Conservation (phyloP, 331 rosid species). For the Acacia concinna region DNA sequence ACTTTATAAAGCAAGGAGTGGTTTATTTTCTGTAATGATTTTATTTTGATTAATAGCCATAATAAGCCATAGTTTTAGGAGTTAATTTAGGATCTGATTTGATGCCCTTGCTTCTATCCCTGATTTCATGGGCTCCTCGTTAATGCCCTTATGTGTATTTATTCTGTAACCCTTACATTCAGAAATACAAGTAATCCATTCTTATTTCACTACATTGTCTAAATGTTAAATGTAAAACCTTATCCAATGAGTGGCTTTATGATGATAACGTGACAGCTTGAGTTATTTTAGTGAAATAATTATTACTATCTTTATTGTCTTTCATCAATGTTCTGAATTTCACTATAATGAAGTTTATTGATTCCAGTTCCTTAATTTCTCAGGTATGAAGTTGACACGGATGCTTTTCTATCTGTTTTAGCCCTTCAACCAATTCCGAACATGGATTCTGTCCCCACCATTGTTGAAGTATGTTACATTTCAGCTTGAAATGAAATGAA, state of each 20-base stretch:
- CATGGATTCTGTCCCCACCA: slow-evolving; percentile 81
- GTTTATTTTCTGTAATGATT: neutral
- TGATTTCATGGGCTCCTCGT: too few relatives aligned
- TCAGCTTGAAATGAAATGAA: slow-evolving; percentile 21
- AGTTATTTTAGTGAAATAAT: slow-evolving; percentile 18
- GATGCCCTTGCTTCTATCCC: too few relatives aligned
- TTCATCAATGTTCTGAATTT: slow-evolving; percentile 18
- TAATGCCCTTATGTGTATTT: too few relatives aligned
- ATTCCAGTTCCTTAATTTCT: slow-evolving; percentile 41
- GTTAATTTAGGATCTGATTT: too few relatives aligned
- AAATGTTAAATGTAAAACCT: neutral
- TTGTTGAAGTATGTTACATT: slow-evolving; percentile 74
- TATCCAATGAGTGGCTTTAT: neutral
- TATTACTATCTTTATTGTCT: slow-evolving; percentile 8
- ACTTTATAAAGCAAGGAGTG: neutral
- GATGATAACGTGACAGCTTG: neutral
- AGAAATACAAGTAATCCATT: too few relatives aligned
- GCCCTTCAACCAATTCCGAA: slow-evolving; percentile 92
- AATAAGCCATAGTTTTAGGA: too few relatives aligned
- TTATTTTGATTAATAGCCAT: too few relatives aligned
- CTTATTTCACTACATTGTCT: too few relatives aligned
- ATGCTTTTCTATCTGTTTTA: slow-evolving; percentile 92
- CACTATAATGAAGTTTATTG: slow-evolving; percentile 34
- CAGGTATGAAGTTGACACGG: slow-evolving; percentile 97
- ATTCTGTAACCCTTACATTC: too few relatives aligned